A percentile compares a stretch with the other conserved stretches of the same genome.
phyloP scores from a whole-genome alignment of 148 eudicot genomes.

The Camellia granthamiana region DNA sequence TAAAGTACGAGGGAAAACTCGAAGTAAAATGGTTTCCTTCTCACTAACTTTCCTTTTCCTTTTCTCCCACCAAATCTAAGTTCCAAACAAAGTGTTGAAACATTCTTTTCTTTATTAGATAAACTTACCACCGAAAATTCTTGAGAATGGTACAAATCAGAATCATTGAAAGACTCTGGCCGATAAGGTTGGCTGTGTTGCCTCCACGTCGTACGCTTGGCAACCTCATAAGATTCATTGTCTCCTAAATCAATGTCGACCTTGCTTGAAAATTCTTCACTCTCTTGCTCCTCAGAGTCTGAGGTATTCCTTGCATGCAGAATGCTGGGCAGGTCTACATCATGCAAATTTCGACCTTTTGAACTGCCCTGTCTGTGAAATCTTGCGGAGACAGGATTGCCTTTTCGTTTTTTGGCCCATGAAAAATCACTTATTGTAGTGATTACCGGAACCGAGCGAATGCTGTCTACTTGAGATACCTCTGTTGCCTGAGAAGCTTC shows the following conservation, averaged over 20 bases:
- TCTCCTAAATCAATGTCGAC: neutral
- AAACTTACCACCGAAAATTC: conserved; percentile 28
- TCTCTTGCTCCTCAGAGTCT: conserved; percentile 27
- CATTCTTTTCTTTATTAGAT: neutral
- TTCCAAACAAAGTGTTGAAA: neutral
- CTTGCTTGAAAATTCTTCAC: conserved; percentile 20
- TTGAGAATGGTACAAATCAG: conserved; percentile 24
- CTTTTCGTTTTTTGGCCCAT: conserved; percentile 31
- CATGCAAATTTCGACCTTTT: conserved; percentile 22
- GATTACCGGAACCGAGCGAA: conserved; percentile 31
- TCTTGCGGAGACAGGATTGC: conserved; percentile 26
- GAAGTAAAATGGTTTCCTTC: neutral
- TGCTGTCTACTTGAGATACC: conserved; percentile 53
- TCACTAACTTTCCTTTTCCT: neutral
- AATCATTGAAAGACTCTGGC: conserved; percentile 31
- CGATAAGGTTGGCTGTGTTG: conserved; percentile 7
- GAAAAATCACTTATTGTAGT: conserved; percentile 35
- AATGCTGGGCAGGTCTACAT: conserved; percentile 27
- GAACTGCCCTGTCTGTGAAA: conserved; percentile 16
- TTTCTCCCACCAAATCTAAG: neutral
- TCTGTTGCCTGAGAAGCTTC: conserved; percentile 59
- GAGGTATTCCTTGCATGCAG: conserved; percentile 20
- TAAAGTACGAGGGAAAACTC: neutral
- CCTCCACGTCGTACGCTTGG: conserved; percentile 9
- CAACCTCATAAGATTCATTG: neutral